These are phyloP conservation scores for Thelonectria rubi DNA, from an alignment of 2,329 filamentous ascomycete genomes.

Conservation along the genomic window DNA sequence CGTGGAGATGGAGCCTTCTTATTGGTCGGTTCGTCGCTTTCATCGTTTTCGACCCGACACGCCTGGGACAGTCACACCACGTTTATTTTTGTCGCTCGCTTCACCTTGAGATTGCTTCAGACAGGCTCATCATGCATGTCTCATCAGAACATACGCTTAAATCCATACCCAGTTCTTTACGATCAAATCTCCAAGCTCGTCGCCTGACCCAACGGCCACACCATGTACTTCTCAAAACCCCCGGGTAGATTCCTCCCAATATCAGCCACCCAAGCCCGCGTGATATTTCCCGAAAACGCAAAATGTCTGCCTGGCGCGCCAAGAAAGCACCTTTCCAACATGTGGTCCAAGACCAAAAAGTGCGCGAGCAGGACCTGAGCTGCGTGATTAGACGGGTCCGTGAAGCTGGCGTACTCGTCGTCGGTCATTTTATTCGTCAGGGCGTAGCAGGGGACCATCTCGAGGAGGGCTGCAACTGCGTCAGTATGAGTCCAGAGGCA, in stretches of 20 bases:
- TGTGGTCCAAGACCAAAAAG: conserved; percentile 15
- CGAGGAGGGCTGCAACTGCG: conserved; percentile 13
- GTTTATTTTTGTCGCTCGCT: background rate
- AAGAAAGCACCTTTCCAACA: conserved; percentile 1
- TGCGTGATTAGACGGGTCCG: conserved; percentile 6
- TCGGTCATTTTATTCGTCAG: conserved; percentile 27
- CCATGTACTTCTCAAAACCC: background rate
- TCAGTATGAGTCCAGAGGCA: conserved; percentile 5
- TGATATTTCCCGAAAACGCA: conserved; percentile 13
- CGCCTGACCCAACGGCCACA: conserved; percentile 4
- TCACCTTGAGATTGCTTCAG: background rate
- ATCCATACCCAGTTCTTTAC: background rate
- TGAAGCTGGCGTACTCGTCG: conserved; percentile 18
- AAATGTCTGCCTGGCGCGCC: conserved; percentile 6
- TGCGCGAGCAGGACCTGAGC: conserved; percentile 19
- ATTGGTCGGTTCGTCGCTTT: conserved; percentile 7
- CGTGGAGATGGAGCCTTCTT: background rate
- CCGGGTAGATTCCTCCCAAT: background rate
- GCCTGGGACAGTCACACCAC: background rate
- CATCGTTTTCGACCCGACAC: conserved; percentile 1
- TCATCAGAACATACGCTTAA: background rate
- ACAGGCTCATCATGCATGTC: background rate
- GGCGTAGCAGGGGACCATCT: conserved; percentile 16
- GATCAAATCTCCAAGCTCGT: background rate
- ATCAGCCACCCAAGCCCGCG: conserved; percentile 1